phyloP scores from a whole-genome alignment of 2,329 filamentous ascomycete species.

The Ceratocystiopsis sp. region DNA sequence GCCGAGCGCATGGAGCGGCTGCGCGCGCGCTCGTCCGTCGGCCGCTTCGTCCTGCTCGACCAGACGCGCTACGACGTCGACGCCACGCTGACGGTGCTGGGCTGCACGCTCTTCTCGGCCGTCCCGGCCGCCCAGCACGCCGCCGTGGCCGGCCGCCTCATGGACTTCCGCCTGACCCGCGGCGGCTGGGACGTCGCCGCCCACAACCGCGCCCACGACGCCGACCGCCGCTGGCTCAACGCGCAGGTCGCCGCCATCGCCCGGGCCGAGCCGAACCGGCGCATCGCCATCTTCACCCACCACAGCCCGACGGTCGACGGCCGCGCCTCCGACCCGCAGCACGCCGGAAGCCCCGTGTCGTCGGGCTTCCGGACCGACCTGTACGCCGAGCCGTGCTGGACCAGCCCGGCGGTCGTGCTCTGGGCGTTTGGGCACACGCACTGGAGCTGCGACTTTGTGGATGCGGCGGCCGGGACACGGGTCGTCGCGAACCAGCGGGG shows the following conservation, averaged over 20 bases:
- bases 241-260: conserved; percentile 12
- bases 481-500: conserved; percentile 10
- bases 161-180: conserved; percentile 1
- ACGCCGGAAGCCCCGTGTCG: conserved; percentile 14
- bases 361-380: conserved; percentile 24
- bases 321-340: conserved; percentile 17
- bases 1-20: conserved; percentile 10
- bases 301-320: conserved; percentile 21
- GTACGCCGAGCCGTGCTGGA: conserved; percentile 18
- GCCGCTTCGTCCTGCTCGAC: conserved; percentile 24
- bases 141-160: background rate
- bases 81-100: conserved; percentile 16
- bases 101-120: conserved; percentile 28
- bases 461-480: conserved; percentile 12
- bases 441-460: conserved; percentile 23
- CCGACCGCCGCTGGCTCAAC: conserved; percentile 29
- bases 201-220: conserved; percentile 20
- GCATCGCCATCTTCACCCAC: conserved; percentile 24
- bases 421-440: conserved; percentile 34
- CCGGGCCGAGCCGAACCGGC: conserved; percentile 11
- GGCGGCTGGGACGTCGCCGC: conserved; percentile 18
- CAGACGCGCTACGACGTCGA: conserved; percentile 12
- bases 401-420: conserved; percentile 17
- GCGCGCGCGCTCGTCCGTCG: conserved; percentile 9
- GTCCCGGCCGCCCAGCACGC: background rate